Percentiles rank a stretch among this genome's conserved stretches.
Conservation (phyloP, 148 eudicot genomes). For the Chenopodium quinoa region DNA sequence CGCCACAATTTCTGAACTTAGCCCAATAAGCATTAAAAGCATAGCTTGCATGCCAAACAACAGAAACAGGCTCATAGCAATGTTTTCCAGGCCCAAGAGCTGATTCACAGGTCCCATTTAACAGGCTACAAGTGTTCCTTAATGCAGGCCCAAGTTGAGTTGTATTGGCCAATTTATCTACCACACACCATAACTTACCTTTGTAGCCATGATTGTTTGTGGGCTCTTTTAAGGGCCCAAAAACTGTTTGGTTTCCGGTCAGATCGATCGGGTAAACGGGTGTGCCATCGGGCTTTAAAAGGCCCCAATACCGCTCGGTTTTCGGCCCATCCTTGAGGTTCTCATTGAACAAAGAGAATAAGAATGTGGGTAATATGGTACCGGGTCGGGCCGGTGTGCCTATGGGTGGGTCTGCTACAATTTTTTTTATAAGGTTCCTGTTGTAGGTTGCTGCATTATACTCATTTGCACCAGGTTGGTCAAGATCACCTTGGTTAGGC, state of each 20-base stretch:
- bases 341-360: constrained; percentile 72
- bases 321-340: constrained; percentile 63
- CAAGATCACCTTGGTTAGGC: constrained; percentile 74
- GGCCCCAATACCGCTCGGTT: constrained; percentile 84
- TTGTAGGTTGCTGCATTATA: constrained; percentile 81
- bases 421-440: constrained; percentile 50
- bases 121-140: constrained; percentile 33
- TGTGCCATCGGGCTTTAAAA: constrained; percentile 41
- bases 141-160: constrained; percentile 37
- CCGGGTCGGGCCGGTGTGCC: constrained; percentile 88
- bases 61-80: constrained; percentile 67
- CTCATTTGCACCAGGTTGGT: constrained; percentile 62
- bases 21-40: constrained; percentile 84
- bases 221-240: constrained; percentile 31
- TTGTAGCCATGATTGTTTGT: constrained; percentile 35
- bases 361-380: constrained; percentile 50
- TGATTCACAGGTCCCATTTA: constrained; percentile 47
- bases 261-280: constrained; percentile 52
- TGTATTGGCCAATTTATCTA: constrained; percentile 23
- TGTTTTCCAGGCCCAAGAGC: constrained; percentile 49
- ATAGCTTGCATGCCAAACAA: constrained; percentile 57
- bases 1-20: constrained; percentile 41
- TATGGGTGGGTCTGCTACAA: constrained; percentile 42
- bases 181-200: constrained; percentile 79
- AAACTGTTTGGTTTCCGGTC: constrained; percentile 26